Percentiles rank a stretch among this genome's conserved stretches.
Conservation (phyloP, 2,329 filamentous ascomycete species). For the Helotiales sp. region DNA sequence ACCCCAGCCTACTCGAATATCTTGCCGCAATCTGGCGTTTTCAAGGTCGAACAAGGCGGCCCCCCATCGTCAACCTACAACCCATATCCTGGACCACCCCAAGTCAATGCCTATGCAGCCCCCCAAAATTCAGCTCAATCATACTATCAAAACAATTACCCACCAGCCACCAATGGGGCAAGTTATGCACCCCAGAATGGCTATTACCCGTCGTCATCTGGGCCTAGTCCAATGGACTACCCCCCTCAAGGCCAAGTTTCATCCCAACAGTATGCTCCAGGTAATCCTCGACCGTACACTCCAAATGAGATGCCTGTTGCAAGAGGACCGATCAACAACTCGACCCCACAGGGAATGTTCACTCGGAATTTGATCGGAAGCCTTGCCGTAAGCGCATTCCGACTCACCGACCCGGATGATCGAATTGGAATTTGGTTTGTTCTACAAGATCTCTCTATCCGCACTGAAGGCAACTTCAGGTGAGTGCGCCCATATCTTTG, state of each 20-base stretch:
- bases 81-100: slow-evolving; percentile 37
- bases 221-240: slow-evolving; percentile 16
- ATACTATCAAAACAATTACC: slow-evolving; percentile 34
- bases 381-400: slow-evolving; percentile 85
- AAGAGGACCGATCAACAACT: slow-evolving; percentile 32
- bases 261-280: slow-evolving; percentile 19
- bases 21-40: slow-evolving; percentile 28
- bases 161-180: slow-evolving; percentile 26
- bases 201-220: slow-evolving; percentile 36
- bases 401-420: slow-evolving; percentile 76
- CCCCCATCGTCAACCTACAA: slow-evolving; percentile 30
- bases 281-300: slow-evolving; percentile 25
- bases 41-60: slow-evolving; percentile 26
- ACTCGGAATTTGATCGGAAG: slow-evolving; percentile 95
- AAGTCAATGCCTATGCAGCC: slow-evolving; percentile 35
- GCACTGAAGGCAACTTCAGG: slow-evolving; percentile 91
- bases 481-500: slow-evolving; percentile 49
- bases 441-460: slow-evolving; percentile 90
- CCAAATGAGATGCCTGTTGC: slow-evolving; percentile 30
- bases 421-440: slow-evolving; percentile 96
- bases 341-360: slow-evolving; percentile 79
- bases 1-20: slow-evolving; percentile 42
- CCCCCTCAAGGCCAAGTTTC: slow-evolving; percentile 18
- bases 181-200: slow-evolving; percentile 43
- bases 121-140: slow-evolving; percentile 32